Evolutionary conservation across 805 yeast genomes (phyloP), one percentile per base, ranked within the genome.

Genomic region (Ogataea trehalophila): DNA sequence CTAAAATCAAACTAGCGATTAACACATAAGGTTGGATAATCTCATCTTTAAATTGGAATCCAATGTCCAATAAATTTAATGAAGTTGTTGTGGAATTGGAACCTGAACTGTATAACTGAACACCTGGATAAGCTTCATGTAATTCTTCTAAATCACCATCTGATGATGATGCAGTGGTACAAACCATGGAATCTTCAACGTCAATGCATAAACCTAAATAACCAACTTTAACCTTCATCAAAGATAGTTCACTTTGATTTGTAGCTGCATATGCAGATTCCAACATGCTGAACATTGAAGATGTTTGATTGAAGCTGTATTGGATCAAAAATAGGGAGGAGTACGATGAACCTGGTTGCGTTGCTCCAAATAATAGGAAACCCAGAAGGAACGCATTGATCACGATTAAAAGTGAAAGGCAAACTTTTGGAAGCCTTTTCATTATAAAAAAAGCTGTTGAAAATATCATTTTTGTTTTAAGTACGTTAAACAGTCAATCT

Each of bases 301-400:
- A 76, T 2, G 73, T 58, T 18, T 65, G 47, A 53, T 81, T 76
- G 65, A 78, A 80, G 42, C 63, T 56, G 52, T 76, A 73, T 41
- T 72, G 69, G n/a, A 77, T 69, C 43, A 82, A 57, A 50, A 71
- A 83, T 0, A 77, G 74, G 1, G 76, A 69, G 2, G 80, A 71
- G 56, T 77, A 81, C 0, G 73, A 62, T 0, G 65, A 39, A 5
- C 66, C 50, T 0, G 69, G 47, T 17, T 67, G 67, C 18, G 76
- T 70, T 45, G 85, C 80, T 2, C 89, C 85, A 6, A 81, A 57
- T 13, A 83, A 63, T 6, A 83, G 63, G 59, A 81, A 83, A 1
- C 79, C 70, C 17, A 82, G 61, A 6, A 84, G 61, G 48, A 81
- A 74, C 2, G 74, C 66, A 1, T 77, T 59, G 17, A 81, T 73